Percentiles rank a stretch among this genome's conserved stretches.
These are phyloP conservation scores for Heritiera fomes DNA, from an alignment of 345 rosid genomes.

Conservation along the genomic window DNA sequence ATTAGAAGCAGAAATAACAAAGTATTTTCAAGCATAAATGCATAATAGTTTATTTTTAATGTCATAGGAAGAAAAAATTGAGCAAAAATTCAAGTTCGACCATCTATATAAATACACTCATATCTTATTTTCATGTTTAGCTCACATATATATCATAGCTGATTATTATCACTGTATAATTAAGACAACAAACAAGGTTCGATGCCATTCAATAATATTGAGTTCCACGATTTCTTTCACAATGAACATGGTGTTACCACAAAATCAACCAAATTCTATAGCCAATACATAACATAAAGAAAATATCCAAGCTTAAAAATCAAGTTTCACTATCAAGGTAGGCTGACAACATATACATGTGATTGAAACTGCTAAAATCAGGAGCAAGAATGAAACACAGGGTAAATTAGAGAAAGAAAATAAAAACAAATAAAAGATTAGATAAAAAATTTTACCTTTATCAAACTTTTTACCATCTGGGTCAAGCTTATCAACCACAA, in stretches of 20 bases:
- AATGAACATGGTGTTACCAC: neutral
- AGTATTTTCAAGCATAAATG: neutral
- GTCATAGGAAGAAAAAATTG: too few species aligned
- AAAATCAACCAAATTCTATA: neutral
- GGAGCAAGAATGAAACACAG: neutral
- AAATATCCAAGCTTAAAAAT: neutral
- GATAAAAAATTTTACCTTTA: slow-evolving; percentile 45
- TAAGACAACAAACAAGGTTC: too few species aligned
- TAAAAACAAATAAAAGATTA: neutral
- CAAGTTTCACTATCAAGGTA: neutral
- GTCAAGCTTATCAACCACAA: slow-evolving; percentile 54
- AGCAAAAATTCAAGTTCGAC: too few species aligned
- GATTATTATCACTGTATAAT: too few species aligned
- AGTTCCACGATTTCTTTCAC: neutral
- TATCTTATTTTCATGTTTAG: too few species aligned
- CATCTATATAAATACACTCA: too few species aligned
- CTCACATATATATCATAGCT: neutral
- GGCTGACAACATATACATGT: neutral
- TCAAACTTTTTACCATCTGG: slow-evolving; percentile 88
- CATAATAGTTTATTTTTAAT: too few species aligned
- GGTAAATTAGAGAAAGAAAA: neutral
- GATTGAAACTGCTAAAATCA: neutral
- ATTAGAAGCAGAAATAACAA: neutral
- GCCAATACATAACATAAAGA: neutral
- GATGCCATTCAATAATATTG: neutral